Evolutionary conservation across 1,139 yeast species (phyloP), one percentile per base, ranked within the genome.

Genomic region (Candida pseudoviswanathii): DNA sequence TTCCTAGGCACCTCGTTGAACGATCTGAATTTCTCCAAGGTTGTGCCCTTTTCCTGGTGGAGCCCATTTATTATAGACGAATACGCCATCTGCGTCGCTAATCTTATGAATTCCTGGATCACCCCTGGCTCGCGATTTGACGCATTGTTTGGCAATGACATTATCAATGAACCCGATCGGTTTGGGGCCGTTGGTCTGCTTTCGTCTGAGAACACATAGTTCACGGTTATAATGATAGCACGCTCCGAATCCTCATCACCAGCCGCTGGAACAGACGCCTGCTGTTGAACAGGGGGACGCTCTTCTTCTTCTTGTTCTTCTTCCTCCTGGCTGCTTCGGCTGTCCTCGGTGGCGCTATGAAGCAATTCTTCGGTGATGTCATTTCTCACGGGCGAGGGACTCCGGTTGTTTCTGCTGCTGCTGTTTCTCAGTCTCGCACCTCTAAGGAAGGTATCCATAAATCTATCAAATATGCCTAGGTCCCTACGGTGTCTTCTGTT

Each of bases 11-110:
- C 66, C 0, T 68, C 61, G 2, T 81, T 80, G 51, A 82, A 74
- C 4, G 74, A 67, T 32, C 78, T 77, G 63, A 86, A 85, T 33
- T 71, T 73, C 26, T 77, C 78, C 25, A 74, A 63, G 0, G 85
- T 71, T 3, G 84, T 72, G 6, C 90, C 89, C 40, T 64, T 67
- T 31, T 75, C 70, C 51, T 63, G 76, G 62, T 56, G 70, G 53
- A 65, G 68, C 59, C 61, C 74, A 39, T 77, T 76, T 4, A 81
- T 70, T 30, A 85, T 80, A 21, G 89, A 81, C 33, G 84, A 71
- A 59, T 85, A 75, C 0, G 91, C 91, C 69, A 86, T 77, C 44
- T 83, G 84, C 0, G 91, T 85, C 1, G 91, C 91, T 50, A 85
- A 67, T 31, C 86, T 71, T 9, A 86, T 81, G 51, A 86, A 75